These are phyloP conservation scores for Avena atlantica DNA, from an alignment of 176 grass and related monocot genomes.

Conservation along the genomic window DNA sequence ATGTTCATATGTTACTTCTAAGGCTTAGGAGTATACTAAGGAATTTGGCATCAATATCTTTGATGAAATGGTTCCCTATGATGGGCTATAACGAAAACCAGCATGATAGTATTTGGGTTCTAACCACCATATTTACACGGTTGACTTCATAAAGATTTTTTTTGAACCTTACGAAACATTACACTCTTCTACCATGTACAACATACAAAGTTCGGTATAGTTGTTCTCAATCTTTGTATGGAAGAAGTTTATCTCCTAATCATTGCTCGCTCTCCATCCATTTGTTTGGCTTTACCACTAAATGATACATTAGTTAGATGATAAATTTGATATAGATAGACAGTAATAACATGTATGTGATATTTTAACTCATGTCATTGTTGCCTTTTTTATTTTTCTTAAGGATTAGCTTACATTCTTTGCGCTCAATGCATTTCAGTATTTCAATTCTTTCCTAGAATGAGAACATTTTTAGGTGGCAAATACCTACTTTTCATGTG, in stretches of 20 bases:
- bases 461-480: background rate
- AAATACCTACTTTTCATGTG: background rate
- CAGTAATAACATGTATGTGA: background rate
- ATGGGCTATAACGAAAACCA: background rate
- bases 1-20: background rate
- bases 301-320: background rate
- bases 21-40: background rate
- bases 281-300: slow-evolving; percentile 26
- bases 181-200: background rate
- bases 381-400: background rate
- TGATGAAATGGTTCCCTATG: background rate
- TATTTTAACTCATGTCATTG: slow-evolving; percentile 1
- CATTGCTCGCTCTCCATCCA: background rate
- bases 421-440: background rate
- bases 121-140: background rate
- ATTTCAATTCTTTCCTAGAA: slow-evolving; percentile 16
- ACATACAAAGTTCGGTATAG: background rate
- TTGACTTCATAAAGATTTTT: background rate
- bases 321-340: background rate
- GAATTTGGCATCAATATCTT: background rate
- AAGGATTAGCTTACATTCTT: background rate
- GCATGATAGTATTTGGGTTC: background rate
- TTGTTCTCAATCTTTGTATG: background rate
- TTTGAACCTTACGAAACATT: background rate
- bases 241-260: slow-evolving; percentile 2